These are phyloP conservation scores for Falciphora oryzae DNA, from an alignment of 2,329 filamentous ascomycete species.

Conservation along the genomic window DNA sequence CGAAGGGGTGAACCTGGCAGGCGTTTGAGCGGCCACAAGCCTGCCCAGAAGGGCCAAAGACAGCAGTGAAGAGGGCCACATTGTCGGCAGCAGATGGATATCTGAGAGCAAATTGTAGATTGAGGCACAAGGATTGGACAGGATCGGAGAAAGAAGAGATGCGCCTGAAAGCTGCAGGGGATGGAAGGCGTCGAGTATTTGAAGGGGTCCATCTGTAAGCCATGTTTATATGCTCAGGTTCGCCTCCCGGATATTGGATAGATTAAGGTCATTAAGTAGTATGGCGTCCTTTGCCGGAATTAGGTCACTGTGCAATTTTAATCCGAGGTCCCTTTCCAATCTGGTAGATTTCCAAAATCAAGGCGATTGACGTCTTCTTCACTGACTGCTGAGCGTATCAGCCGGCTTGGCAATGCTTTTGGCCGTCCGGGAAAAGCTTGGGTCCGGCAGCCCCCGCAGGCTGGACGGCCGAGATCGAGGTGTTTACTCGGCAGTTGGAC, in stretches of 20 bases:
- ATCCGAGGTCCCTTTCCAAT: not conserved
- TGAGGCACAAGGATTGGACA: no score
- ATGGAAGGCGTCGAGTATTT: not conserved
- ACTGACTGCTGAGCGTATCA: no score
- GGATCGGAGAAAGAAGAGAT: no score
- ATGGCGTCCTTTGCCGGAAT: not conserved
- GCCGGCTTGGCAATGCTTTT: not conserved
- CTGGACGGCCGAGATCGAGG: not conserved
- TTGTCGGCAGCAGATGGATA: not conserved
- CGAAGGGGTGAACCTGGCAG: conserved; percentile 18
- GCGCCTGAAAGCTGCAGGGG: no score
- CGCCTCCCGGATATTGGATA: not conserved
- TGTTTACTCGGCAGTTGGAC: not conserved
- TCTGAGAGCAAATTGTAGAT: no score
- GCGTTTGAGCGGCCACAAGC: conserved; percentile 18
- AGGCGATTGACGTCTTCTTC: no score
- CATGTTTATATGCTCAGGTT: not conserved
- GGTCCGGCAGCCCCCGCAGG: not conserved
- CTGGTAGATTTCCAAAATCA: no score
- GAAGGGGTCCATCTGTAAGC: not conserved
- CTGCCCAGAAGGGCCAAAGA: conserved; percentile 11
- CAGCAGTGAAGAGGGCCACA: conserved; percentile 6
- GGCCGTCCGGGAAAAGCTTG: not conserved
- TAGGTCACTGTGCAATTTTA: not conserved
- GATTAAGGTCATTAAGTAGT: not conserved